These are phyloP conservation scores for Backusella sp. DNA, from an alignment of 192 early-diverging fungal species.

Conservation along the genomic window DNA sequence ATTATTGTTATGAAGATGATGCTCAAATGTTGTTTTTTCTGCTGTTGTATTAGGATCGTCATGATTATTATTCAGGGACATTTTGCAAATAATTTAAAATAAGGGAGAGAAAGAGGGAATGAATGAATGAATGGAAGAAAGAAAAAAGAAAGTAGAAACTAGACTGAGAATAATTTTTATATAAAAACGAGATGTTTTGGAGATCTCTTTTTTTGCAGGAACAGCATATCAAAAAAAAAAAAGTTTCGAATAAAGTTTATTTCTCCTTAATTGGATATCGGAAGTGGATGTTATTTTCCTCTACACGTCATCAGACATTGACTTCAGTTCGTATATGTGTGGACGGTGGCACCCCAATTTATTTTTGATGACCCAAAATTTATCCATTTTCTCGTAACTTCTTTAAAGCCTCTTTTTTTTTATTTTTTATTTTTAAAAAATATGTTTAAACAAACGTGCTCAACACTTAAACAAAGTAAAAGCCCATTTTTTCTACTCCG, in stretches of 20 bases:
- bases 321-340: background rate
- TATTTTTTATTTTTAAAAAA: background rate
- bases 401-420: background rate
- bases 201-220: conserved; percentile 3
- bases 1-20: background rate
- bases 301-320: background rate
- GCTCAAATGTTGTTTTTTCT: background rate
- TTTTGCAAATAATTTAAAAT: background rate
- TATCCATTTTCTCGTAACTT: background rate
- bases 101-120: no score
- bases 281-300: background rate
- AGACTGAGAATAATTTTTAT: background rate
- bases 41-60: background rate
- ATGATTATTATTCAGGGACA: background rate
- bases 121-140: background rate
- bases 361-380: background rate
- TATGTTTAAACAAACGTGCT: conserved; percentile 5
- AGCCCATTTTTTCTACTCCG: background rate
- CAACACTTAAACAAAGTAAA: background rate
- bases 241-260: background rate
- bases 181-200: background rate
- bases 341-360: background rate
- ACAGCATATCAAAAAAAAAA: no score
- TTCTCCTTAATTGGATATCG: background rate
- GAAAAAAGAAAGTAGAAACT: background rate